Conservation (phyloP, 345 rosid genomes). For the Pseudoturritis turrita region DNA sequence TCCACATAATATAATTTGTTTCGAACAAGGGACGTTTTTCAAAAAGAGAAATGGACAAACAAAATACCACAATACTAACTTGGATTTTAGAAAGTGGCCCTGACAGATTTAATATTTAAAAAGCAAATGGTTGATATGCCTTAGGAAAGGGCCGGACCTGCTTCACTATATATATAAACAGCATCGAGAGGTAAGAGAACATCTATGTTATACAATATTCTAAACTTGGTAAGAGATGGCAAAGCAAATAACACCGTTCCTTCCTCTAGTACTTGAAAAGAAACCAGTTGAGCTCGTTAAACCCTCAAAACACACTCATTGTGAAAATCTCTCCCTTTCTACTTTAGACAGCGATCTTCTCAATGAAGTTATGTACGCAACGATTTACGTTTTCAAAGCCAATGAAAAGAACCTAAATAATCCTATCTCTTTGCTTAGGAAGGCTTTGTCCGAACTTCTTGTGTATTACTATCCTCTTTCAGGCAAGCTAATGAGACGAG, state of each 20-base stretch:
- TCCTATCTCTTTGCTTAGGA: slow-evolving; percentile 28
- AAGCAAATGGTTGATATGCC: too few species aligned
- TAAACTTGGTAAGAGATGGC: neutral
- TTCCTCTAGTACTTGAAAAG: slow-evolving; percentile 8
- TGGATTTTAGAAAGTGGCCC: too few species aligned
- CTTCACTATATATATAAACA: neutral
- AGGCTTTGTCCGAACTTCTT: slow-evolving; percentile 48
- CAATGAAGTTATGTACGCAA: slow-evolving; percentile 31
- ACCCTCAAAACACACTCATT: slow-evolving; percentile 41
- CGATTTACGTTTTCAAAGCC: slow-evolving; percentile 36
- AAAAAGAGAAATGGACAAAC: too few species aligned
- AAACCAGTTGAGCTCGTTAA: slow-evolving; percentile 22
- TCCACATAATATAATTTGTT: too few species aligned
- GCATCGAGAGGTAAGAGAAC: neutral
- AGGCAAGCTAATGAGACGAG: slow-evolving; percentile 38
- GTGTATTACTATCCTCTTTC: slow-evolving; percentile 48
- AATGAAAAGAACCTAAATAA: neutral
- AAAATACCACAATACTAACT: too few species aligned
- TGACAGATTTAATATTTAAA: too few species aligned
- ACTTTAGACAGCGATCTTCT: slow-evolving; percentile 36
- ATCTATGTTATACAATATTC: neutral
- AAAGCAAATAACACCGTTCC: neutral
- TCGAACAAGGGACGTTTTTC: too few species aligned
- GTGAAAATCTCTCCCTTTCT: slow-evolving; percentile 34
- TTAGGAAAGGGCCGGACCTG: too few species aligned